phyloP scores from a whole-genome alignment of 1,284 basidiomycete genomes.

The Ustilago xerochloae region DNA sequence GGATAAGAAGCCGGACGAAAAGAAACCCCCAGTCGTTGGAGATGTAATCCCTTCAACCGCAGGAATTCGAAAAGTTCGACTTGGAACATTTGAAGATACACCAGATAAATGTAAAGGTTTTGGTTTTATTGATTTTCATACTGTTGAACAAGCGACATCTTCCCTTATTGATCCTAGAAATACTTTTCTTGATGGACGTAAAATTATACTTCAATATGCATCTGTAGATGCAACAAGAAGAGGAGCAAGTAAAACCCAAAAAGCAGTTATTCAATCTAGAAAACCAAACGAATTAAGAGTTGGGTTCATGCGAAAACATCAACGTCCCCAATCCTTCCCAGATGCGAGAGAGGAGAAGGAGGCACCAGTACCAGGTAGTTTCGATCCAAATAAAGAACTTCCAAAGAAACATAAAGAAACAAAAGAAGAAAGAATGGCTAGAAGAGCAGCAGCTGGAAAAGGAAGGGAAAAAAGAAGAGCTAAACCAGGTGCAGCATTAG shows the following conservation, averaged over 20 bases:
- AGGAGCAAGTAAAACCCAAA: slow-evolving; percentile 49
- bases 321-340: not conserved
- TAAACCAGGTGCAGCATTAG: slow-evolving; percentile 89
- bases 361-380: slow-evolving; percentile 56
- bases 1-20: not conserved
- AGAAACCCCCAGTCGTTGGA: not conserved
- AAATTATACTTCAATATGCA: slow-evolving; percentile 88
- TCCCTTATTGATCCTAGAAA: slow-evolving; percentile 86
- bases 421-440: slow-evolving; percentile 35
- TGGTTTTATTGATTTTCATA: slow-evolving; percentile 91
- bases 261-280: not conserved
- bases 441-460: not conserved
- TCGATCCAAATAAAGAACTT: slow-evolving; percentile 51
- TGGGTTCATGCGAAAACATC: slow-evolving; percentile 17
- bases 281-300: slow-evolving; percentile 7
- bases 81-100: slow-evolving; percentile 94
- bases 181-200: slow-evolving; percentile 82
- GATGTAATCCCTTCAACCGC: slow-evolving; percentile 47
- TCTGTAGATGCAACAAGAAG: slow-evolving; percentile 80
- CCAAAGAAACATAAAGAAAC: slow-evolving; percentile 55
- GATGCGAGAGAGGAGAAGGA: not conserved
- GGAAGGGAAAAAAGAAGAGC: slow-evolving; percentile 70
- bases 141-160: slow-evolving; percentile 80
- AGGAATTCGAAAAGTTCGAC: slow-evolving; percentile 87
- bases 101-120: slow-evolving; percentile 88